Base-by-base conservation (phyloP, 257 asterid genomes). In the Jasminum sambac region DNA sequence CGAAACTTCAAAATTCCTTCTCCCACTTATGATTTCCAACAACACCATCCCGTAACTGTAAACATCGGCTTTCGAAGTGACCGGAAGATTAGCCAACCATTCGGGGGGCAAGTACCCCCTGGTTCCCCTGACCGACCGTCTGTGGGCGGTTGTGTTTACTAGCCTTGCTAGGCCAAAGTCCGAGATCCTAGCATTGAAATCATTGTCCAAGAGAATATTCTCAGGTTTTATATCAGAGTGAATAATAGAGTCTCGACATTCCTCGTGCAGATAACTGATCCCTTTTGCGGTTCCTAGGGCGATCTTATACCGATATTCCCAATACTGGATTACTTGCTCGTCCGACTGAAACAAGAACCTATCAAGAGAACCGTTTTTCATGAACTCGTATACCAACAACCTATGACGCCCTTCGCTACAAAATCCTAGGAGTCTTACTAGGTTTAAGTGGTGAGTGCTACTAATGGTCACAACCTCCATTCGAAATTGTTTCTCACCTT, bases 91-190 rank as follows among this genome's bases (percentile, higher is more conserved):
- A 1, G 78, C 73, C n/a, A 67, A 40, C 89, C 85, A 80, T 75
- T 87, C 89, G 0, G 88, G 88, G 0, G 88, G 89, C 23, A 87
- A 60, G 64, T 87, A 87, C n/a, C 92, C 89, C 40, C 85, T 74
- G 0, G 88, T 80, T 0, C 89, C 89, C 75, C 86, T 80, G 48
- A 87, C 78, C 0, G 76, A 76, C 39, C 71, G 77, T 57, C 52
- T 72, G 1, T 74, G 85, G 21, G 80, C 82, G 16, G 63, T 73
- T 63, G 76, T 40, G 58, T 69, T 76, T 67, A 82, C 40, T 40
- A 84, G 80, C 70, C 76, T 67, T 1, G 92, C 87, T 6, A 87
- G 84, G 37, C 89, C 92, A 30, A 87, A 84, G 67, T 87, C 88
- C 0, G 89, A 84, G 23, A 87, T 76, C 65, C 79, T 79, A 1